These are phyloP conservation scores for Barnettozyma siamensis DNA, from an alignment of 805 yeast species.

Conservation along the genomic window DNA sequence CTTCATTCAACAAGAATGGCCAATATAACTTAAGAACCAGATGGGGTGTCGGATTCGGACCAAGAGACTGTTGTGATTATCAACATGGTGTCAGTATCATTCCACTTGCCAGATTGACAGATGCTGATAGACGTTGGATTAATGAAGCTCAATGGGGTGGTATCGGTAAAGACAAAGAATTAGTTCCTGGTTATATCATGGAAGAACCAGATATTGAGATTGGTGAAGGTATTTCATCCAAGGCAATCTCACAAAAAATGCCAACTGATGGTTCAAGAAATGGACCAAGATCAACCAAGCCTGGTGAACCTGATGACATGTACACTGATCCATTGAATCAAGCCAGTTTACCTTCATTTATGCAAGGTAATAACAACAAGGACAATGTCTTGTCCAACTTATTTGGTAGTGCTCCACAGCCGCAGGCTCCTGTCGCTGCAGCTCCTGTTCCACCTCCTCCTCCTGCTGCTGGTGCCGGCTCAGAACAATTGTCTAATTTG, in stretches of 20 bases:
- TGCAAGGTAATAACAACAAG: constrained; percentile 33
- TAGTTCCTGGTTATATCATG: constrained; percentile 72
- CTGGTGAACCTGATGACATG: constrained; percentile 42
- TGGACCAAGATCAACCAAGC: constrained; percentile 76
- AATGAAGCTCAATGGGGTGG: constrained; percentile 95
- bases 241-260: constrained; percentile 87
- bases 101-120: constrained; percentile 84
- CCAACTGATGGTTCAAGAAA: constrained; percentile 83
- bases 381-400: constrained; percentile 46
- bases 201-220: constrained; percentile 98
- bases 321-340: constrained; percentile 25
- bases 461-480: constrained; percentile 24
- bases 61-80: constrained; percentile 96
- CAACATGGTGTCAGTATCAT: constrained; percentile 84
- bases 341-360: constrained; percentile 23
- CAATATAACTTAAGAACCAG: constrained; percentile 67
- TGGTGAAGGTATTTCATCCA: constrained; percentile 89
- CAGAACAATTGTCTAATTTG: constrained; percentile 36
- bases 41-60: constrained; percentile 99
- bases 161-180: constrained; percentile 72
- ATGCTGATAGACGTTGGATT: constrained; percentile 90
- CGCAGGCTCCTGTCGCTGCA: constrained; percentile 18
- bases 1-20: constrained; percentile 65
- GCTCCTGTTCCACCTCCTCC: constrained; percentile 10
- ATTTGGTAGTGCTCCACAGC: constrained; percentile 24